These are phyloP conservation scores for Plectosphaerella cucumerina DNA, from an alignment of 2,329 filamentous ascomycete genomes.

Conservation along the genomic window DNA sequence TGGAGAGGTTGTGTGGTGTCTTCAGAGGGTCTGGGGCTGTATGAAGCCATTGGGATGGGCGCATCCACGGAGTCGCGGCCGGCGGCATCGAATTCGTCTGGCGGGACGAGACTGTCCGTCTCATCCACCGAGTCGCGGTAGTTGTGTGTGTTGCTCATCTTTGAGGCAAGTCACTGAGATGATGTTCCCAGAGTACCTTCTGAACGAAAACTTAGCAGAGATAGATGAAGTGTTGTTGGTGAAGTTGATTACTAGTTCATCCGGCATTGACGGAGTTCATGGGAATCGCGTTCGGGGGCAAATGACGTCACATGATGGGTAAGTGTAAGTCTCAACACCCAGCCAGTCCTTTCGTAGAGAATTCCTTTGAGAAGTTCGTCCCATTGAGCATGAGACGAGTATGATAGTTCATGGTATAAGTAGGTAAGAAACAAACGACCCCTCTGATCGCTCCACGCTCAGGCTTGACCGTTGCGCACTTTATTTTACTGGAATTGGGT, in stretches of 20 bases:
- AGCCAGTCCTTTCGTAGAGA: no score
- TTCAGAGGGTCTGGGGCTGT: not conserved
- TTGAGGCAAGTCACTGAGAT: not conserved
- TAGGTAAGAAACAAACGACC: no score
- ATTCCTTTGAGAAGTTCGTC: no score
- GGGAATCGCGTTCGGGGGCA: not conserved
- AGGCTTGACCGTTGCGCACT: no score
- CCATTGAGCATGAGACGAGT: not conserved
- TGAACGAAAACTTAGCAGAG: not conserved
- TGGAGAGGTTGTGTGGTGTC: not conserved
- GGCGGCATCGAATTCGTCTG: not conserved
- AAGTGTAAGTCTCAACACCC: no score
- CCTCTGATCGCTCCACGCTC: no score
- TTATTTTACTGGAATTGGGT: no score
- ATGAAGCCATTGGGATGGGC: not conserved
- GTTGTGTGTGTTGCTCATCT: not conserved
- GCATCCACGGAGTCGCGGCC: not conserved
- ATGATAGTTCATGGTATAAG: no score
- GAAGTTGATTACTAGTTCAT: not conserved
- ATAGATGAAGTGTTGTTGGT: not conserved
- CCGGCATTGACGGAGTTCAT: not conserved
- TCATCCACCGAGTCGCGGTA: not conserved
- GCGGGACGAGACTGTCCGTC: not conserved
- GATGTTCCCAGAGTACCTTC: not conserved
- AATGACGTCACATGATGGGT: constrained; percentile 1